phyloP scores from a whole-genome alignment of 495 filamentous ascomycete genomes.

The Choiromyces venosus region DNA sequence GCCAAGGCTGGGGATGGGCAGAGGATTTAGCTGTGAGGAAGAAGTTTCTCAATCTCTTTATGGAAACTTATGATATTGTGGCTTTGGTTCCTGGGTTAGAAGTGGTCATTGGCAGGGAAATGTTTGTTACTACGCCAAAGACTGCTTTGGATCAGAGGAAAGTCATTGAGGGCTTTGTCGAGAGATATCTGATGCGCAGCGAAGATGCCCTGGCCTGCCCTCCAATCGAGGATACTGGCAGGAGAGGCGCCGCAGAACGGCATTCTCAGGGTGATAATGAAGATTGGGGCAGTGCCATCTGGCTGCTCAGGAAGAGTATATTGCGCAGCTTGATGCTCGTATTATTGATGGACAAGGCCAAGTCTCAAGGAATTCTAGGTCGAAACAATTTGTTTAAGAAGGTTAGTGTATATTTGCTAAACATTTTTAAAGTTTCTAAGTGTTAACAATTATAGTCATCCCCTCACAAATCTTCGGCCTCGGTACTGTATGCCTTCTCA shows the following conservation, averaged over 20 bases:
- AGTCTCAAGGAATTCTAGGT: constrained; percentile 42
- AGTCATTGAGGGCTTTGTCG: constrained; percentile 52
- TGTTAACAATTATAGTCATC: constrained; percentile 23
- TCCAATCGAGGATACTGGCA: constrained; percentile 23
- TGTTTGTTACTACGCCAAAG: constrained; percentile 37
- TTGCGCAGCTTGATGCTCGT: constrained; percentile 60
- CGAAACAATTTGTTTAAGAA: constrained; percentile 36
- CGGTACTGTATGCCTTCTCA: constrained; percentile 52
- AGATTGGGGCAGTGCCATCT: constrained; percentile 45
- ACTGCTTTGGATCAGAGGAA: constrained; percentile 44
- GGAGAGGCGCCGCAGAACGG: constrained; percentile 17
- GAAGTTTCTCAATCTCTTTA: constrained; percentile 56
- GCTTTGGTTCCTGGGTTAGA: constrained; percentile 54
- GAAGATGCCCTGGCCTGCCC: constrained; percentile 49
- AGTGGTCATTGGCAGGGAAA: constrained; percentile 56
- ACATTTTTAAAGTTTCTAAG: constrained; percentile 43
- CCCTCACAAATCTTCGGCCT: constrained; percentile 52
- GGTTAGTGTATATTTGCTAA: constrained; percentile 49
- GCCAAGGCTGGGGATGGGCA: constrained; percentile 46
- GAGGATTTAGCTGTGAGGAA: constrained; percentile 57
- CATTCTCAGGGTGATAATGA: constrained; percentile 35
- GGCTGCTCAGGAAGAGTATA: constrained; percentile 53
- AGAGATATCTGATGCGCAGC: constrained; percentile 56
- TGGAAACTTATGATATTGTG: constrained; percentile 53
- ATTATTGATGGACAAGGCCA: constrained; percentile 55